These are phyloP conservation scores for Hypomontagnella submonticulosa DNA, from an alignment of 495 filamentous ascomycete genomes.

Conservation along the genomic window DNA sequence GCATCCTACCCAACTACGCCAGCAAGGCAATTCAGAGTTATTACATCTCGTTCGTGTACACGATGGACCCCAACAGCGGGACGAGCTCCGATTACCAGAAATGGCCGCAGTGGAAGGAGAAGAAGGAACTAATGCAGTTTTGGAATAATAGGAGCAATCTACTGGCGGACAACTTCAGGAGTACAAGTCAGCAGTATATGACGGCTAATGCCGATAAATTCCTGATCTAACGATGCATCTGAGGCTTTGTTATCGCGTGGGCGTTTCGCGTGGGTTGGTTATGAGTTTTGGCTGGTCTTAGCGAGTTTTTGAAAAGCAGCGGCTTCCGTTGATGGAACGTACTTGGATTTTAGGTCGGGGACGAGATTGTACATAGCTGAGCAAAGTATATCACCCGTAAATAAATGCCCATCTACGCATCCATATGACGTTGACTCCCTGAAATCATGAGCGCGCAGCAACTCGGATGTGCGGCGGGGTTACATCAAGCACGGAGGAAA, in stretches of 20 bases:
- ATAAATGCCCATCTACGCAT: too few species aligned
- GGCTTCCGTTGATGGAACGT: too few species aligned
- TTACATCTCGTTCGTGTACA: constrained; percentile 73
- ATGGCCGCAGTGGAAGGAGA: constrained; percentile 72
- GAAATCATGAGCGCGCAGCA: too few species aligned
- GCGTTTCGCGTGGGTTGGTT: neutral
- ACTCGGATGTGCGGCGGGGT: too few species aligned
- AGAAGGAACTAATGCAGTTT: constrained; percentile 68
- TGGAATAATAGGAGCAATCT: constrained; percentile 55
- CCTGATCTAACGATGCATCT: constrained; percentile 58
- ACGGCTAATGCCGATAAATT: constrained; percentile 56
- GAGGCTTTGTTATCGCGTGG: neutral
- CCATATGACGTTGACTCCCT: too few species aligned
- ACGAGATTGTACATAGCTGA: too few species aligned
- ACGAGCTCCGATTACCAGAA: constrained; percentile 50
- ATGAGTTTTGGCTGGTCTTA: too few species aligned
- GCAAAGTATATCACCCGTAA: too few species aligned
- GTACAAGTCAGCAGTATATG: constrained; percentile 61
- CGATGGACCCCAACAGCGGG: constrained; percentile 70
- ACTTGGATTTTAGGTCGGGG: too few species aligned
- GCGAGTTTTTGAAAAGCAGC: too few species aligned
- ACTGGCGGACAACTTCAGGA: constrained; percentile 70
- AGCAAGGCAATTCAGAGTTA: constrained; percentile 67
- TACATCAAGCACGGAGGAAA: neutral
- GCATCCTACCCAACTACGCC: constrained; percentile 70